Evolutionary conservation across 75 land plant species (phyloP).

Genomic region (Pseudotsuga menziesii): DNA sequence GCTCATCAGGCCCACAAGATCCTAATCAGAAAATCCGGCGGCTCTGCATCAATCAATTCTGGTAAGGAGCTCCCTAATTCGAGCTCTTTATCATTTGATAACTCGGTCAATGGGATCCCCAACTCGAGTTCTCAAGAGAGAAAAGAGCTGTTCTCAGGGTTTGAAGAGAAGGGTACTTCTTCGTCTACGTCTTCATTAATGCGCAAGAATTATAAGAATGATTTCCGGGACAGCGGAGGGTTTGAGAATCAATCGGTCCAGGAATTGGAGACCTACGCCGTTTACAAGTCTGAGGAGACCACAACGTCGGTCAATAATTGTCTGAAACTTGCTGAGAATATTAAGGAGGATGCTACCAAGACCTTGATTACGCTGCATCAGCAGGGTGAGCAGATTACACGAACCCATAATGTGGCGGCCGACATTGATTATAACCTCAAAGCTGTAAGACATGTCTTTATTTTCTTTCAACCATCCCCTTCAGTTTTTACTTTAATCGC

Average conservation of each 20-base stretch:
- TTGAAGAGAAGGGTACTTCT: neutral
- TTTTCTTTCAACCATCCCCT: too few species aligned
- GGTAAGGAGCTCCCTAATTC: neutral
- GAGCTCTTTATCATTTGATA: neutral
- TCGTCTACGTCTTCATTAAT: neutral
- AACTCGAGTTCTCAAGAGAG: slow-evolving; percentile 2
- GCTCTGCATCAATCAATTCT: neutral
- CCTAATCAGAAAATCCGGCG: neutral
- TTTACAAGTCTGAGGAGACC: slow-evolving; percentile 56
- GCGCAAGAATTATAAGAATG: neutral
- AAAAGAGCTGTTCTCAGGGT: neutral
- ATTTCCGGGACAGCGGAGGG: slow-evolving; percentile 24
- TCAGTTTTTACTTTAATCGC: too few species aligned
- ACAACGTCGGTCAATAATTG: slow-evolving; percentile 31
- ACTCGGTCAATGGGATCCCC: neutral
- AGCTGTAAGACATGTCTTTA: slow-evolving; percentile 21
- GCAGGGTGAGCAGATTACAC: slow-evolving; percentile 61
- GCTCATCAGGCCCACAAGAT: slow-evolving; percentile 6
- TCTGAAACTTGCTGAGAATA: slow-evolving; percentile 61
- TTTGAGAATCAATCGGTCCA: slow-evolving; percentile 43
- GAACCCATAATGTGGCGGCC: slow-evolving; percentile 47
- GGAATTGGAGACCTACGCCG: slow-evolving; percentile 54
- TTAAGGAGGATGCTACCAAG: slow-evolving; percentile 42
- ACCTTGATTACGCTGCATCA: slow-evolving; percentile 50
- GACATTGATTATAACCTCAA: slow-evolving; percentile 51